These are phyloP conservation scores for Chrysanthemum makinoi DNA, from an alignment of 129 eudicot genomes.

Conservation along the genomic window DNA sequence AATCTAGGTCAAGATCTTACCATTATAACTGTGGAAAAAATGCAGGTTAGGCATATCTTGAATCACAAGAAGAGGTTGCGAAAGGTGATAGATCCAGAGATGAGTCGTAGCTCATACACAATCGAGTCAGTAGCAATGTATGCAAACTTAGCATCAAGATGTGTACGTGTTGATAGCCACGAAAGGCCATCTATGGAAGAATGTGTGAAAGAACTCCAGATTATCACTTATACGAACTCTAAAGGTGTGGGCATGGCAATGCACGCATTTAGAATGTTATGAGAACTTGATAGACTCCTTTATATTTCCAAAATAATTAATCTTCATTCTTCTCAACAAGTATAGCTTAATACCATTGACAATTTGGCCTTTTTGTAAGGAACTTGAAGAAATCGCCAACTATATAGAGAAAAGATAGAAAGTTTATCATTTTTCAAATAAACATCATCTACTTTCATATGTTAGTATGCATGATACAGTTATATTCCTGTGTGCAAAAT, in stretches of 20 bases:
- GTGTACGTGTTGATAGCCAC: slow-evolving; percentile 75
- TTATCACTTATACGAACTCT: slow-evolving; percentile 62
- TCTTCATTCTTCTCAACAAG: slow-evolving; percentile 19
- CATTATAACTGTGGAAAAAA: slow-evolving; percentile 22
- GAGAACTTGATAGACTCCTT: slow-evolving; percentile 25
- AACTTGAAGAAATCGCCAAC: slow-evolving; percentile 16
- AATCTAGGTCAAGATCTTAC: slow-evolving; percentile 12
- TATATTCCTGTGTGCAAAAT: slow-evolving; percentile 15
- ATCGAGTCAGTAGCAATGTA: slow-evolving; percentile 80
- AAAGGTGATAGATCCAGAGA: slow-evolving; percentile 87
- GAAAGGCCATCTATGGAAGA: slow-evolving; percentile 95
- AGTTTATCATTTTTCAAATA: slow-evolving; percentile 1
- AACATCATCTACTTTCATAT: slow-evolving; percentile 27
- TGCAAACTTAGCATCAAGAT: slow-evolving; percentile 93
- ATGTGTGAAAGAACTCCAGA: slow-evolving; percentile 86
- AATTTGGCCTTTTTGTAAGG: slow-evolving; percentile 25
- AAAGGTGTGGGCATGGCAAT: slow-evolving; percentile 82
- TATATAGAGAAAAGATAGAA: slow-evolving; percentile 2
- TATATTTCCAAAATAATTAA: slow-evolving; percentile 21
- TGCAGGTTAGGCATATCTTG: slow-evolving; percentile 83
- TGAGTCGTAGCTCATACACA: slow-evolving; percentile 82
- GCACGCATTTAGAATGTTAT: slow-evolving; percentile 82
- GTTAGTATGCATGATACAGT: slow-evolving; percentile 23
- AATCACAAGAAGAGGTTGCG: slow-evolving; percentile 79
- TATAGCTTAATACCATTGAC: slow-evolving; percentile 18